A percentile compares a stretch with the other conserved stretches of the same genome.
phyloP scores from a whole-genome alignment of 2,329 filamentous ascomycete species.

The Ophiostoma piceae region DNA sequence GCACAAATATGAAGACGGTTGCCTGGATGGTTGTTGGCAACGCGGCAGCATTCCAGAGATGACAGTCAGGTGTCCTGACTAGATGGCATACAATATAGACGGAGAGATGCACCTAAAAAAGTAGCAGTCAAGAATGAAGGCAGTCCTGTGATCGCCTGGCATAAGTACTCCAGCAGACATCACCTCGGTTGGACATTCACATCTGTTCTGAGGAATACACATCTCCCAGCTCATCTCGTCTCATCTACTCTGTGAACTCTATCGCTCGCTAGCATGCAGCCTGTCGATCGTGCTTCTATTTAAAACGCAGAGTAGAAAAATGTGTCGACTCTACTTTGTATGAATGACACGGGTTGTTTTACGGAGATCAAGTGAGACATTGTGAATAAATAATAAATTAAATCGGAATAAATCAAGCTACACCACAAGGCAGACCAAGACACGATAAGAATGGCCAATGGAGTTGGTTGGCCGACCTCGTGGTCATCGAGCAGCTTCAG shows the following conservation, averaged over 20 bases:
- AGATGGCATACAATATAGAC: too few relatives aligned
- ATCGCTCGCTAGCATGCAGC: neutral
- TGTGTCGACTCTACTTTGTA: too few relatives aligned
- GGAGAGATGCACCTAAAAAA: too few relatives aligned
- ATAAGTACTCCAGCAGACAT: neutral
- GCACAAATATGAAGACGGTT: neutral
- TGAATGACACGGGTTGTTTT: neutral
- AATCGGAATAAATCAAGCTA: neutral
- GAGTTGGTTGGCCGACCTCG: neutral
- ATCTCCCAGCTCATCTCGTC: neutral
- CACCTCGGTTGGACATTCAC: neutral
- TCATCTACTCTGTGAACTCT: neutral
- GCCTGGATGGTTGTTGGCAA: neutral
- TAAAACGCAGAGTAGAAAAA: neutral
- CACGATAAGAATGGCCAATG: neutral
- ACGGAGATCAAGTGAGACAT: neutral
- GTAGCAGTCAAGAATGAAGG: neutral
- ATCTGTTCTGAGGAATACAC: neutral
- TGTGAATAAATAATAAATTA: neutral
- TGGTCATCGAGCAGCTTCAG: neutral
- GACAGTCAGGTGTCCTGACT: neutral
- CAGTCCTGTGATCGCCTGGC: neutral
- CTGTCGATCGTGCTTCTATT: conserved; percentile 5
- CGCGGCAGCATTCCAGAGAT: neutral
- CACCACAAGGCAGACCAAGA: neutral